These are phyloP conservation scores for Alternaria triticina DNA, from an alignment of 2,329 filamentous ascomycete genomes.

Conservation along the genomic window DNA sequence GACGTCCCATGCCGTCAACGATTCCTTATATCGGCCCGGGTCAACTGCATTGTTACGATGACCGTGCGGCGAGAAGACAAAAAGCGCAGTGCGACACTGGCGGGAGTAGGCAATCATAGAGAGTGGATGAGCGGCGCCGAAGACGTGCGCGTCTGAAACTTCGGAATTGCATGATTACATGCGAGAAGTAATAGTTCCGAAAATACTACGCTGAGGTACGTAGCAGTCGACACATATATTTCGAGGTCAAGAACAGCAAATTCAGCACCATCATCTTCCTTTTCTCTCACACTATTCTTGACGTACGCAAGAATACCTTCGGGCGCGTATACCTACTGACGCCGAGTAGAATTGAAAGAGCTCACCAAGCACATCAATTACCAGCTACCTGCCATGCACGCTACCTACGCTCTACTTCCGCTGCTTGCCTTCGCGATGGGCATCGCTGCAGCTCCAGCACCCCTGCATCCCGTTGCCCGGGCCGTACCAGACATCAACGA, in stretches of 20 bases:
- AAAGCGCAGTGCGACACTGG: conserved; percentile 9
- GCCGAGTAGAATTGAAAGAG: neutral
- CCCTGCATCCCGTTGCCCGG: conserved; percentile 7
- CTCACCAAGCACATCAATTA: neutral
- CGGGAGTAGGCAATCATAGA: neutral
- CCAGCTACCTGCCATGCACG: conserved; percentile 12
- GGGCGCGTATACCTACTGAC: neutral
- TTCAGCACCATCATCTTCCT: neutral
- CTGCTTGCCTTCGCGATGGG: conserved; percentile 11
- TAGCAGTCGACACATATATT: conserved; percentile 1
- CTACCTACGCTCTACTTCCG: conserved; percentile 6
- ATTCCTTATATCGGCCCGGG: neutral
- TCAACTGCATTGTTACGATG: neutral
- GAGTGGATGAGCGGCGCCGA: neutral
- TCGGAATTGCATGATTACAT: conserved; percentile 6
- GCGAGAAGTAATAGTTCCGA: conserved; percentile 11
- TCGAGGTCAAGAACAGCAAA: neutral
- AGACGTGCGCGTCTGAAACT: conserved; percentile 13
- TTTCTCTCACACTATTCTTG: neutral
- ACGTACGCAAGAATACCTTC: neutral
- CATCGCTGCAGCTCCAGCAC: conserved; percentile 12
- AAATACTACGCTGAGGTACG: conserved; percentile 8
- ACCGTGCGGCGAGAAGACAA: neutral
- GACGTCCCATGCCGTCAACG: neutral
- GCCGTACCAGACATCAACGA: conserved; percentile 17